These are phyloP conservation scores for Claviceps capensis DNA, from an alignment of 2,329 filamentous ascomycete genomes.

Conservation along the genomic window DNA sequence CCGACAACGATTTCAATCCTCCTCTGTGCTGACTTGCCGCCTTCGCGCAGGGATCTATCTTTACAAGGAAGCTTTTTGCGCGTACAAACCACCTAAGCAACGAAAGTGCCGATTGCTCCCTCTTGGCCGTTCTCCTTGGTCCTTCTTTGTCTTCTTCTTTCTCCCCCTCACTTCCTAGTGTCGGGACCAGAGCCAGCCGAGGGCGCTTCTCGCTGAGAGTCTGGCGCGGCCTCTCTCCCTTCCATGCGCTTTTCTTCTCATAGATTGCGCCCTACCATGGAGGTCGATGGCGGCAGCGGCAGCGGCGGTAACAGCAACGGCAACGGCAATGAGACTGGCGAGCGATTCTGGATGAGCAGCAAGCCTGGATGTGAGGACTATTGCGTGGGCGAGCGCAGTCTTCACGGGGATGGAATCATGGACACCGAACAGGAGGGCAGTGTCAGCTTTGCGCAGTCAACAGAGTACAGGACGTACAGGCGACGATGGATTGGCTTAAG, in stretches of 20 bases:
- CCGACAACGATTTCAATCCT: too few species aligned
- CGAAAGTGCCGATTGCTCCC: too few species aligned
- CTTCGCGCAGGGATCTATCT: too few species aligned
- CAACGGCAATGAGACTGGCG: constrained; percentile 2
- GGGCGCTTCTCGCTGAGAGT: not conserved
- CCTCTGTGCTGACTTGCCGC: too few species aligned
- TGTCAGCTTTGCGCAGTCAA: constrained; percentile 12
- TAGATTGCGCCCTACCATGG: not conserved
- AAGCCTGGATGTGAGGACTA: constrained; percentile 17
- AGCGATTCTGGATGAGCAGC: constrained; percentile 18
- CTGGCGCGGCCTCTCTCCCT: not conserved
- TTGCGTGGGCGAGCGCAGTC: constrained; percentile 12
- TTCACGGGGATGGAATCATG: constrained; percentile 8
- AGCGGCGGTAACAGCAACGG: not conserved
- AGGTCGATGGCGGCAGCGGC: not conserved
- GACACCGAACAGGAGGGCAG: constrained; percentile 10
- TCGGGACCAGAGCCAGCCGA: not conserved
- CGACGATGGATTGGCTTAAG: constrained; percentile 77
- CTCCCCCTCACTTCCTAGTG: not conserved
- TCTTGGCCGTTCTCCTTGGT: not conserved
- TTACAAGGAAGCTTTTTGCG: too few species aligned
- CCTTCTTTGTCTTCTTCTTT: not conserved
- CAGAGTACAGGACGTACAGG: constrained; percentile 50
- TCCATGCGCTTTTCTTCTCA: not conserved
- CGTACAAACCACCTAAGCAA: too few species aligned